These are phyloP conservation scores for Rubus idaeus DNA, from an alignment of 306 rosid species.

Conservation along the genomic window DNA sequence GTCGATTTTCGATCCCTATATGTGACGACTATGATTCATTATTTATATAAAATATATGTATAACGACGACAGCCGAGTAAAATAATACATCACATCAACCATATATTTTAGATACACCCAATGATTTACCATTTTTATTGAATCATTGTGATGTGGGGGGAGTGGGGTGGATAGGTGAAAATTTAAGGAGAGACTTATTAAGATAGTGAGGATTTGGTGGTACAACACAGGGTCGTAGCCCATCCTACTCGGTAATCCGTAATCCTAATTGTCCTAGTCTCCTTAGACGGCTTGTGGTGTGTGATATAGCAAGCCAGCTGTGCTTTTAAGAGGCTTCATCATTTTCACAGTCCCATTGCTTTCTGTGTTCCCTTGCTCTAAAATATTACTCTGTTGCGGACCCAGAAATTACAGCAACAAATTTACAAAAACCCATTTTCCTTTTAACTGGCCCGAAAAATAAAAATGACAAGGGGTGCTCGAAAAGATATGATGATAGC, in stretches of 20 bases:
- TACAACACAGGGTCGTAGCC: neutral
- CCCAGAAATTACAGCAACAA: neutral
- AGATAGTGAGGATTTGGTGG: neutral
- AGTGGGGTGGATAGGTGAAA: neutral
- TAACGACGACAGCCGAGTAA: neutral
- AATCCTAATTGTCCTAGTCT: constrained; percentile 3
- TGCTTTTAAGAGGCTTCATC: neutral
- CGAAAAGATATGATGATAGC: neutral
- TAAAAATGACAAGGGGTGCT: neutral
- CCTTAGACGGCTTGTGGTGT: neutral
- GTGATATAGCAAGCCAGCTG: neutral
- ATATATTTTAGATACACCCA: neutral
- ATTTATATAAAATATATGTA: neutral
- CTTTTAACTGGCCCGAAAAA: neutral
- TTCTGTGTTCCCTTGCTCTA: neutral
- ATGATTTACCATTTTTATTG: neutral
- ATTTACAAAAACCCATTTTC: neutral
- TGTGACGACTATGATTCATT: neutral
- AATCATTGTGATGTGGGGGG: too few species aligned
- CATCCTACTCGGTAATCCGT: neutral
- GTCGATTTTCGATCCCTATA: neutral
- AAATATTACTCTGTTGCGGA: too few species aligned
- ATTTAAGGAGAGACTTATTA: neutral
- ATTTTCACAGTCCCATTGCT: neutral
- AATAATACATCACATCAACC: neutral